phyloP scores from a whole-genome alignment of 73 alveolate species.

The Paraurostyla sp. region DNA sequence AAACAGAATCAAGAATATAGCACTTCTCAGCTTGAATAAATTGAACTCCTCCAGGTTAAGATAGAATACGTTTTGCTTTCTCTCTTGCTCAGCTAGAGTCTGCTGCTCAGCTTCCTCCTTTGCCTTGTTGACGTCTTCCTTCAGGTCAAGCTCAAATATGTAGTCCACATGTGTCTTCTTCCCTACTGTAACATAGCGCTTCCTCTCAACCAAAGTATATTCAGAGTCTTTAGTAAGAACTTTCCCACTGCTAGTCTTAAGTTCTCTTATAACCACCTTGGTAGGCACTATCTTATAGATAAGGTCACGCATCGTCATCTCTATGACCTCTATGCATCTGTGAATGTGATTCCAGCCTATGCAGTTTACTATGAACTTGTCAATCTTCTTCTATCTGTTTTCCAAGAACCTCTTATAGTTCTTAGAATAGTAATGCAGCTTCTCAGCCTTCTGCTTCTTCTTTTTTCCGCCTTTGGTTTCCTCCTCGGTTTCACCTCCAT shows the following conservation, averaged over 20 bases:
- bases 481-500: slow-evolving; percentile 20
- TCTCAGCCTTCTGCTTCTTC: slow-evolving; percentile 2
- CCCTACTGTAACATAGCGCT: slow-evolving; percentile 70
- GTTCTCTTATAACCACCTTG: slow-evolving; percentile 72
- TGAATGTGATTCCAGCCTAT: slow-evolving; percentile 80
- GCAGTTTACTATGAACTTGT: slow-evolving; percentile 76
- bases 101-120: slow-evolving; percentile 30
- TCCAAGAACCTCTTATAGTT: slow-evolving; percentile 74
- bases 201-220: slow-evolving; percentile 73
- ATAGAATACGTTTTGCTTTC: slow-evolving; percentile 41
- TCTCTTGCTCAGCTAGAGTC: slow-evolving; percentile 33
- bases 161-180: slow-evolving; percentile 75
- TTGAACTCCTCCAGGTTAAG: slow-evolving; percentile 67
- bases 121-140: slow-evolving; percentile 59
- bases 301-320: slow-evolving; percentile 74
- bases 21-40: slow-evolving; percentile 61
- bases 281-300: slow-evolving; percentile 74
- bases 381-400: slow-evolving; percentile 75
- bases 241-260: slow-evolving; percentile 68
- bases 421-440: slow-evolving; percentile 59
- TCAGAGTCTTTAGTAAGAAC: slow-evolving; percentile 70
- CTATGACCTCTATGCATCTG: slow-evolving; percentile 75
- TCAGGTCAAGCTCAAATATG: slow-evolving; percentile 66
- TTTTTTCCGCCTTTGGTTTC: slow-evolving; percentile 41
- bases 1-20: slow-evolving; percentile 57